These are phyloP conservation scores for Naganishia antarctica DNA, from an alignment of 768 basidiomycete species.

Conservation along the genomic window DNA sequence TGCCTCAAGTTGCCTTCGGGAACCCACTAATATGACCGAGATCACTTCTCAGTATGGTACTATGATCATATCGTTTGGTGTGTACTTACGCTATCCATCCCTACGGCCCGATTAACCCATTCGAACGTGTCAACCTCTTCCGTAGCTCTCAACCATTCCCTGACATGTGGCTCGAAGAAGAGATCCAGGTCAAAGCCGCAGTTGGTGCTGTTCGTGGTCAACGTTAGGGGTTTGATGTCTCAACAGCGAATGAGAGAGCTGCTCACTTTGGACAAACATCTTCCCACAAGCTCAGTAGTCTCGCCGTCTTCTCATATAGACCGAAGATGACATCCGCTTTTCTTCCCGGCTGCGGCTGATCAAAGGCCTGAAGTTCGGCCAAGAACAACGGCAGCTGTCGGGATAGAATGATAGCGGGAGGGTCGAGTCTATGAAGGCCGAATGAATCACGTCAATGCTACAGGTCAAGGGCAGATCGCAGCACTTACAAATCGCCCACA, in stretches of 20 bases:
- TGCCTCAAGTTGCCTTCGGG: slow-evolving; percentile 44
- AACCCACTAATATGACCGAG: slow-evolving; percentile 43
- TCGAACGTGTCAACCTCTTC: slow-evolving; percentile 43
- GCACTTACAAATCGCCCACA: slow-evolving; percentile 38
- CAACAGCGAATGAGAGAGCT: not conserved
- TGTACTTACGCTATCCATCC: slow-evolving; percentile 45
- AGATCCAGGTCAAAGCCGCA: slow-evolving; percentile 45
- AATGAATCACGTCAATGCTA: not conserved
- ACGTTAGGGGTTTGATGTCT: not conserved
- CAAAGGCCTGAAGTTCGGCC: slow-evolving; percentile 45
- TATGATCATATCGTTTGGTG: too few species aligned
- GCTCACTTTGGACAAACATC: slow-evolving; percentile 43
- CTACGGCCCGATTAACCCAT: slow-evolving; percentile 47
- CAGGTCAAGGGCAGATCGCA: too few species aligned
- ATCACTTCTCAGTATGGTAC: too few species aligned
- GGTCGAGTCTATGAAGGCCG: slow-evolving; percentile 34
- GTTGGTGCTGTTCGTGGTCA: slow-evolving; percentile 33
- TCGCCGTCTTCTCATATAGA: slow-evolving; percentile 41
- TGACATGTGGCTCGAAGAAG: slow-evolving; percentile 48
- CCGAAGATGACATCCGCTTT: slow-evolving; percentile 43
- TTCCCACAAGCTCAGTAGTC: slow-evolving; percentile 40
- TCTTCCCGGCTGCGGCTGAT: slow-evolving; percentile 33
- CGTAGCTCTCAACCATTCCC: slow-evolving; percentile 44
- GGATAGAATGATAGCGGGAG: slow-evolving; percentile 43
- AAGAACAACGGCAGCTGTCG: slow-evolving; percentile 47